phyloP scores from a whole-genome alignment of 2,329 filamentous ascomycete species.

The Beauveria bassiana region DNA sequence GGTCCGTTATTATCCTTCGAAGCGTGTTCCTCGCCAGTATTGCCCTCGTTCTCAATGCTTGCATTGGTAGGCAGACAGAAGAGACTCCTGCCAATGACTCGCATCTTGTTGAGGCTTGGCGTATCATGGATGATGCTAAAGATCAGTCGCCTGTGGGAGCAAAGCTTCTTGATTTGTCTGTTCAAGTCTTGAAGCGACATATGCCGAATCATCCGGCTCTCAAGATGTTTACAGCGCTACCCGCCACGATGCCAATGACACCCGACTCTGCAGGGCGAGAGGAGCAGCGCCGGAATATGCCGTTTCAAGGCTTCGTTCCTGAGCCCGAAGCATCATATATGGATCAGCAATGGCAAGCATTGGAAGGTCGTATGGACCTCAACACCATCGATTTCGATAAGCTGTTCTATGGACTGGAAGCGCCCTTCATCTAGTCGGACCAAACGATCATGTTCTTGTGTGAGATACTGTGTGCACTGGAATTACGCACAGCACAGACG shows the following conservation, averaged over 20 bases:
- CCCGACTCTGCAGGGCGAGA: conserved; percentile 20
- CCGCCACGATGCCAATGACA: conserved; percentile 19
- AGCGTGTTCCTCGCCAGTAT: conserved; percentile 28
- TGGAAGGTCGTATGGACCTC: conserved; percentile 24
- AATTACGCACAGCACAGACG: background rate
- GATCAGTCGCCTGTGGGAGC: conserved; percentile 22
- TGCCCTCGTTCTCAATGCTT: conserved; percentile 26
- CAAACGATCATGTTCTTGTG: background rate
- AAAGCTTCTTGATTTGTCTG: conserved; percentile 24
- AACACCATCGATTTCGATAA: conserved; percentile 29
- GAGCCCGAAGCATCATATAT: conserved; percentile 15
- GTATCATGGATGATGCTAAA: conserved; percentile 24
- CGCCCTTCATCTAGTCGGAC: conserved; percentile 22
- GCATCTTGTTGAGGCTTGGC: conserved; percentile 24
- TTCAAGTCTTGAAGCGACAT: conserved; percentile 26
- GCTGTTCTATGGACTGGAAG: conserved; percentile 27
- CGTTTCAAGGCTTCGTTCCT: conserved; percentile 10
- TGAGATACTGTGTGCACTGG: background rate
- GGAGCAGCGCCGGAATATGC: conserved; percentile 10
- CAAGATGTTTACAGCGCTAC: conserved; percentile 14
- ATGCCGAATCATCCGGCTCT: conserved; percentile 20
- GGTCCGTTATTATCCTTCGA: conserved; percentile 23
- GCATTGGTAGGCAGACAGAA: conserved; percentile 18
- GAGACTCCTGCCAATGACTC: conserved; percentile 19
- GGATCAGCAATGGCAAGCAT: conserved; percentile 20